Conservation (phyloP, 2,329 filamentous ascomycete species). For the Pochonia chlamydosporia region DNA sequence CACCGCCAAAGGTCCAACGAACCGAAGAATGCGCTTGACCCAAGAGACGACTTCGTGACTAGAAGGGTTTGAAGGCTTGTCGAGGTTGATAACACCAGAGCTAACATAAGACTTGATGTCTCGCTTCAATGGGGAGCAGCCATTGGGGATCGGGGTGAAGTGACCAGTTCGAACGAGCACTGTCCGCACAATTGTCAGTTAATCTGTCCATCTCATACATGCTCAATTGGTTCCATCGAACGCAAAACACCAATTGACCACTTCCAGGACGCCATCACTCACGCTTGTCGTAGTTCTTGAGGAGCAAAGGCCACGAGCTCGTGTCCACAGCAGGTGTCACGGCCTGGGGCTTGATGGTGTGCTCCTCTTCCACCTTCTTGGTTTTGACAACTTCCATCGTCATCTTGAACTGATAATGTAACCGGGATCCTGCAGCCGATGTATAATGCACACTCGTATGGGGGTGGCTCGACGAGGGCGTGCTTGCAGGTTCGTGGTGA, state of each 20-base stretch:
- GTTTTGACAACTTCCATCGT: conserved; percentile 40
- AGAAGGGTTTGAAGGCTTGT: conserved; percentile 84
- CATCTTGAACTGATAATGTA: conserved; percentile 23
- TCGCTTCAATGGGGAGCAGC: conserved; percentile 84
- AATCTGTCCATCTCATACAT: background rate
- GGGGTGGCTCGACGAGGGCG: conserved; percentile 13
- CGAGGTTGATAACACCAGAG: conserved; percentile 94
- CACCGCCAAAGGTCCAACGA: conserved; percentile 24
- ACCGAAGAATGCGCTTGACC: conserved; percentile 96
- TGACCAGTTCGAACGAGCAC: conserved; percentile 91
- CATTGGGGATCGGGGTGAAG: conserved; percentile 93
- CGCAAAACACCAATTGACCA: background rate
- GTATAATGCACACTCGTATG: conserved; percentile 14
- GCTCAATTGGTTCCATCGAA: background rate
- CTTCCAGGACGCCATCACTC: conserved; percentile 32
- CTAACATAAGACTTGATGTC: conserved; percentile 96
- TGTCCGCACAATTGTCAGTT: conserved; percentile 26
- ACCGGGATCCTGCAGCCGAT: conserved; percentile 10
- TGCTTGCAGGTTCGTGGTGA: conserved; percentile 12
- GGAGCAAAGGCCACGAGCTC: conserved; percentile 84
- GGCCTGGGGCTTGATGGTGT: conserved; percentile 88
- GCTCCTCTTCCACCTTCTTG: conserved; percentile 57
- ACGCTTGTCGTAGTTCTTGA: conserved; percentile 95
- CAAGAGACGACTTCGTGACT: conserved; percentile 98
- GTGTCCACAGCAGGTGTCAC: conserved; percentile 73